These are phyloP conservation scores for Globisporangium uncinulatum DNA, from an alignment of 352 stramenopile species.

Conservation along the genomic window DNA sequence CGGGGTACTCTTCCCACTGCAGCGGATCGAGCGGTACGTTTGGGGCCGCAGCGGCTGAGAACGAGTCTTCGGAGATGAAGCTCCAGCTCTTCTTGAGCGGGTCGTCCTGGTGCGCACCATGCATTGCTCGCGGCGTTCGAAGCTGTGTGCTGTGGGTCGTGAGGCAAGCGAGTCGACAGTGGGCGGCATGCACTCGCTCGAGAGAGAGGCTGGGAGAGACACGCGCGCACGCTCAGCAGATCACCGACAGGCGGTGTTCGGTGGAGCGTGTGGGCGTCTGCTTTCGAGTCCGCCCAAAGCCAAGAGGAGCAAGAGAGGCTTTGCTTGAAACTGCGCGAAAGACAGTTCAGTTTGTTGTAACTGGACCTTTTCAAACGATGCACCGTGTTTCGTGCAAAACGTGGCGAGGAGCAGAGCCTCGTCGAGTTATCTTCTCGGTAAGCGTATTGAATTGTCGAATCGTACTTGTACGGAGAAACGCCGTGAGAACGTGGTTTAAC, in stretches of 20 bases:
- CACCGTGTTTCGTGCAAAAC: too few relatives aligned
- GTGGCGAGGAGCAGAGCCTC: too few relatives aligned
- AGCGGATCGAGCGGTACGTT: constrained; percentile 32
- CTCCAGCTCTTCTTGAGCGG: constrained; percentile 53
- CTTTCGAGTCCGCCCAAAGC: too few relatives aligned
- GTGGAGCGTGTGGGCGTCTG: too few relatives aligned
- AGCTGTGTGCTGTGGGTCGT: neutral
- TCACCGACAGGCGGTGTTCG: too few relatives aligned
- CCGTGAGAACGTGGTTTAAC: neutral
- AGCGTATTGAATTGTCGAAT: neutral
- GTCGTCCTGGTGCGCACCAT: constrained; percentile 9
- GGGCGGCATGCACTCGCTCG: too few relatives aligned
- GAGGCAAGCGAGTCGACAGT: neutral
- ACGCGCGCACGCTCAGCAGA: too few relatives aligned
- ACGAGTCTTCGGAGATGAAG: constrained; percentile 81
- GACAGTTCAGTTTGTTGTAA: too few relatives aligned
- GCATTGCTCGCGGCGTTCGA: constrained; percentile 8
- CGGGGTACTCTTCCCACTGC: constrained; percentile 35
- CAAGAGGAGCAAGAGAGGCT: too few relatives aligned
- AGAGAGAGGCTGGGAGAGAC: too few relatives aligned
- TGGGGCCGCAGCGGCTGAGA: constrained; percentile 21
- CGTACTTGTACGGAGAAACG: neutral
- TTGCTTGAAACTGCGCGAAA: too few relatives aligned
- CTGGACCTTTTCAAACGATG: too few relatives aligned
- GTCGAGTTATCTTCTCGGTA: neutral